Conservation (phyloP, 108 stramenopile species). For the Aurantiochytrium sp. region DNA sequence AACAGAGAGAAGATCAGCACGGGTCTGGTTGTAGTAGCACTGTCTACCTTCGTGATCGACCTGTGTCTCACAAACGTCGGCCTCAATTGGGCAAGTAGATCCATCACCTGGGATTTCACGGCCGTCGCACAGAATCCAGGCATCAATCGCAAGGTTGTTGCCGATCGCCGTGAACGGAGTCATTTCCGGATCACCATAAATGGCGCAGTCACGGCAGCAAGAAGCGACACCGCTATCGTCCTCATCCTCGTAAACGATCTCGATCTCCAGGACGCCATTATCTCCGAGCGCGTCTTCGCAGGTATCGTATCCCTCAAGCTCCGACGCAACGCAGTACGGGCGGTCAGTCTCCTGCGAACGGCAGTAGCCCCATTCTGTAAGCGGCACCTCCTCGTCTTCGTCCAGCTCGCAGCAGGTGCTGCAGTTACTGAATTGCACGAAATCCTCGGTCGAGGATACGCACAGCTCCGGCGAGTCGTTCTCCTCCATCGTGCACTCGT, state of each 20-base stretch:
- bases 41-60: neutral
- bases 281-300: neutral
- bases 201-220: neutral
- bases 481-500: neutral
- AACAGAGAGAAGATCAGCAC: neutral
- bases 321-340: neutral
- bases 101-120: neutral
- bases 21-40: neutral
- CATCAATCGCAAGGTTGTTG: neutral
- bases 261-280: neutral
- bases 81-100: neutral
- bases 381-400: neutral
- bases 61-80: neutral
- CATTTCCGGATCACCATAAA: neutral
- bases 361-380: neutral
- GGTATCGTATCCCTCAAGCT: neutral
- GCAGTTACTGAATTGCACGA: neutral
- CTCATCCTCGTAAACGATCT: neutral
- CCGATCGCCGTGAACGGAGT: neutral
- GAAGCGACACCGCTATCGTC: neutral
- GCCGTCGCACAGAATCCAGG: neutral
- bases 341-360: neutral
- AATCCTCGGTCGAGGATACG: neutral
- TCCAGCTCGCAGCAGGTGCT: neutral
- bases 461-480: neutral